Evolutionary conservation across 306 rosid genomes (phyloP).

Genomic region (Ceratonia siliqua): DNA sequence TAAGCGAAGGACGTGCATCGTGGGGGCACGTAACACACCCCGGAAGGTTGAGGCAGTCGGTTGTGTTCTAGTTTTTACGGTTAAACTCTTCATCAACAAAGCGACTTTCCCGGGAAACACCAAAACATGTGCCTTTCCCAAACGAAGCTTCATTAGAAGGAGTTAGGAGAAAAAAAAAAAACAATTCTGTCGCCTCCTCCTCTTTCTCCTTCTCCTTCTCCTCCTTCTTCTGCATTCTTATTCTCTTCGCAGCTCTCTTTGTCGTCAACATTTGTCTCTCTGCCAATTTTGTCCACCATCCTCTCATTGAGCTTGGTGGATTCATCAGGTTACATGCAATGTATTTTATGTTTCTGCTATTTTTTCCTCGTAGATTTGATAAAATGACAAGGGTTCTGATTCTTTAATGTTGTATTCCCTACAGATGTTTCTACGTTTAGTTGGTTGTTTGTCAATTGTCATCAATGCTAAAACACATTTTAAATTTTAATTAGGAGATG

Average conservation of each 20-base stretch:
- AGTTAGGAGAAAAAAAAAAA: neutral
- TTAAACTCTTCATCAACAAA: neutral
- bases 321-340: neutral
- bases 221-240: neutral
- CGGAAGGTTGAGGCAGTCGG: neutral
- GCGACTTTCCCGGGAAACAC: conserved; percentile 19
- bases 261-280: neutral
- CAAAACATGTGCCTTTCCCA: neutral
- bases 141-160: conserved; percentile 10
- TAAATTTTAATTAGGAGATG: neutral
- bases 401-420: neutral
- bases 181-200: neutral
- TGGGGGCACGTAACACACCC: conserved; percentile 16
- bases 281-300: neutral
- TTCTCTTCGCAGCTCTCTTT: neutral
- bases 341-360: neutral
- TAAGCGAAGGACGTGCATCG: conserved; percentile 9
- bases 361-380: neutral
- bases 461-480: neutral
- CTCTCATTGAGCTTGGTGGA: neutral
- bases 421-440: neutral
- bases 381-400: neutral
- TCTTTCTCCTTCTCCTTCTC: neutral
- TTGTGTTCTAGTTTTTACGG: neutral
- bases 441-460: neutral